These are phyloP conservation scores for Termitomyces eurrhizus DNA, from an alignment of 768 basidiomycete species.

Conservation along the genomic window DNA sequence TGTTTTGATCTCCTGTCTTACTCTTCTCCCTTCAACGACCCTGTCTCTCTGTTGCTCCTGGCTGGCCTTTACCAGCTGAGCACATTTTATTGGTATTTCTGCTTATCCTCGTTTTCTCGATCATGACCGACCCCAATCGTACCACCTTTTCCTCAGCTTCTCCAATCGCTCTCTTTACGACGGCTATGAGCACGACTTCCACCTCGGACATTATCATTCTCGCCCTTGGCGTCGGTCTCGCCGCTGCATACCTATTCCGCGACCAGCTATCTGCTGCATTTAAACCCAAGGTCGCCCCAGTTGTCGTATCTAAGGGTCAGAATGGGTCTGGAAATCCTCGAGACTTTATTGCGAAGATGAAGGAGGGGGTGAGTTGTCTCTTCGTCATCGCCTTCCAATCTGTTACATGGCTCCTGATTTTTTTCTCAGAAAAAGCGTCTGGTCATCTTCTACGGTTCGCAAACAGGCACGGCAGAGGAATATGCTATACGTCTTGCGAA, in stretches of 20 bases:
- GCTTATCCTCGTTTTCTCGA: conserved; percentile 10
- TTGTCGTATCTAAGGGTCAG: conserved; percentile 37
- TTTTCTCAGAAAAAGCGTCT: conserved; percentile 83
- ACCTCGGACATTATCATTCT: conserved; percentile 74
- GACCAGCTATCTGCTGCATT: conserved; percentile 73
- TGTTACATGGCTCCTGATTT: conserved; percentile 1
- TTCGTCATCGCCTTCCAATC: background rate
- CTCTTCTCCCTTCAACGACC: conserved; percentile 7
- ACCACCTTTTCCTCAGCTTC: conserved; percentile 38
- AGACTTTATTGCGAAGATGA: conserved; percentile 94
- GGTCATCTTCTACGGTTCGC: conserved; percentile 97
- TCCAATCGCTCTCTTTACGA: conserved; percentile 25
- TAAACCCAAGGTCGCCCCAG: conserved; percentile 54
- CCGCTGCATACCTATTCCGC: conserved; percentile 77
- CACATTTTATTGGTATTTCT: conserved; percentile 20
- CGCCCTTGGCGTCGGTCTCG: conserved; percentile 68
- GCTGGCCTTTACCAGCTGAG: conserved; percentile 25
- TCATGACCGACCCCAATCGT: conserved; percentile 32
- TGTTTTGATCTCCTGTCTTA: conserved; percentile 12
- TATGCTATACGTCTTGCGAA: conserved; percentile 97
- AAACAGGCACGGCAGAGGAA: conserved; percentile 98
- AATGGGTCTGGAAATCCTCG: conserved; percentile 86
- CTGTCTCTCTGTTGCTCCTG: conserved; percentile 3
- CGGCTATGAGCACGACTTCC: conserved; percentile 55
- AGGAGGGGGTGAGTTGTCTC: conserved; percentile 67